These are phyloP conservation scores for Mycena sp. DNA, from an alignment of 1,284 basidiomycete species.

Conservation along the genomic window DNA sequence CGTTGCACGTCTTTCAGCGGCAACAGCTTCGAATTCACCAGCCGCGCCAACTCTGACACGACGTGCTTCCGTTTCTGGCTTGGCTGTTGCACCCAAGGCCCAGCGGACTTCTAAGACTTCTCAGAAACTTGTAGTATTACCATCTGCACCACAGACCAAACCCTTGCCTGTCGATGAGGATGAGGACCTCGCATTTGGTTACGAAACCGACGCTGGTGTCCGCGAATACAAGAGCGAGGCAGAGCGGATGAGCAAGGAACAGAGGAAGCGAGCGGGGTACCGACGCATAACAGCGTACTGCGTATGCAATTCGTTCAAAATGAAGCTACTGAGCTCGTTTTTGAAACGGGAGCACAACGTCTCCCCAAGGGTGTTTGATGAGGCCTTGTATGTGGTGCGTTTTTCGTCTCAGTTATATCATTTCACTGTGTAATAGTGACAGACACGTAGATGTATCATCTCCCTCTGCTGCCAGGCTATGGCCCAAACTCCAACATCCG, in stretches of 20 bases:
- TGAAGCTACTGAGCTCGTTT: slow-evolving; percentile 85
- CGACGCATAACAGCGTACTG: slow-evolving; percentile 89
- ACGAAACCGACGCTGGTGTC: slow-evolving; percentile 72
- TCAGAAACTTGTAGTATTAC: slow-evolving; percentile 91
- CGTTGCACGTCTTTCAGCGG: slow-evolving; percentile 7
- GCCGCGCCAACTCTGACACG: slow-evolving; percentile 11
- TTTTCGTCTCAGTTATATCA: background rate
- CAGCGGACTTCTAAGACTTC: slow-evolving; percentile 91
- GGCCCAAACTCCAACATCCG: slow-evolving; percentile 86
- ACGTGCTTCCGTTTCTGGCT: slow-evolving; percentile 45
- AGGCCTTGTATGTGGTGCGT: slow-evolving; percentile 91
- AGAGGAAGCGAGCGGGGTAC: slow-evolving; percentile 79
- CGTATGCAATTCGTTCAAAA: slow-evolving; percentile 83
- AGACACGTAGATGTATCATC: slow-evolving; percentile 80
- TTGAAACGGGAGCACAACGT: slow-evolving; percentile 95
- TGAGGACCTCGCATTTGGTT: slow-evolving; percentile 65
- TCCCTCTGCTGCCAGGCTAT: slow-evolving; percentile 93
- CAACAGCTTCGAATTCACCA: background rate
- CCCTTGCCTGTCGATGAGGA: slow-evolving; percentile 69
- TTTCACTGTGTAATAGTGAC: slow-evolving; percentile 16
- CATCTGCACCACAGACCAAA: slow-evolving; percentile 90
- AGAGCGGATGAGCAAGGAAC: slow-evolving; percentile 83
- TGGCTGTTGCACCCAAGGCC: slow-evolving; percentile 56
- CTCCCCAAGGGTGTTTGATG: slow-evolving; percentile 89
- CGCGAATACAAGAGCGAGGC: slow-evolving; percentile 80